Conservation (phyloP, 768 basidiomycete genomes). For the Xerocomellus chrysenteron region DNA sequence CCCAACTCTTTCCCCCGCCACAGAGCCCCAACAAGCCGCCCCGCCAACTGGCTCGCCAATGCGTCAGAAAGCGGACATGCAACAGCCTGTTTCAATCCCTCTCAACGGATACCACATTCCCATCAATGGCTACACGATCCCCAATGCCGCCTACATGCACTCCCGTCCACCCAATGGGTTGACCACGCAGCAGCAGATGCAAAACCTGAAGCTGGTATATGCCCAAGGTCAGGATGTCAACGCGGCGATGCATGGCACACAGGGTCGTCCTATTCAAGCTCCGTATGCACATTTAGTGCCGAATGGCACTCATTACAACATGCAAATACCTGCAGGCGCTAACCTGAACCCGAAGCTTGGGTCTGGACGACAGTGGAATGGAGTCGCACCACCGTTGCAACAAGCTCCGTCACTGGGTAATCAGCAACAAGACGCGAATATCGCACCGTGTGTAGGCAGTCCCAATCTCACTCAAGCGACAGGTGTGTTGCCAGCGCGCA, state of each 20-base stretch:
- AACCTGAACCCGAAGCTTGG: conserved; percentile 39
- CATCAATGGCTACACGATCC: conserved; percentile 39
- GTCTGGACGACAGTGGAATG: conserved; percentile 40
- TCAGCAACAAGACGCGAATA: conserved; percentile 26
- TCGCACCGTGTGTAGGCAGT: conserved; percentile 32
- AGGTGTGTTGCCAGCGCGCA: conserved; percentile 40
- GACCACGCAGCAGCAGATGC: conserved; percentile 60
- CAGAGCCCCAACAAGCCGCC: conserved; percentile 25
- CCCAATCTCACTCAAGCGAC: conserved; percentile 36
- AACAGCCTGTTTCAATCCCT: conserved; percentile 40
- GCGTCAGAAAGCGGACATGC: conserved; percentile 50
- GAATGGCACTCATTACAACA: conserved; percentile 30
- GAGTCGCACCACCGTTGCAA: conserved; percentile 25
- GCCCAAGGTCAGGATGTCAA: conserved; percentile 43
- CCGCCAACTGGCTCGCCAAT: conserved; percentile 36
- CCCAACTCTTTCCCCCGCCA: conserved; percentile 1
- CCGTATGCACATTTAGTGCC: conserved; percentile 32
- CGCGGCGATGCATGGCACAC: conserved; percentile 32
- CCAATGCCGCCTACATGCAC: conserved; percentile 36
- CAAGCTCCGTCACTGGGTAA: conserved; percentile 22
- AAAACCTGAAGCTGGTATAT: conserved; percentile 57
- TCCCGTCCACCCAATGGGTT: conserved; percentile 41
- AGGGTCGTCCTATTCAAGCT: conserved; percentile 38
- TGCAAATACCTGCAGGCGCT: conserved; percentile 23
- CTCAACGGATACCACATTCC: conserved; percentile 51